Evolutionary conservation across 1,139 yeast genomes (phyloP).

Genomic region (Taiozyma sp.): DNA sequence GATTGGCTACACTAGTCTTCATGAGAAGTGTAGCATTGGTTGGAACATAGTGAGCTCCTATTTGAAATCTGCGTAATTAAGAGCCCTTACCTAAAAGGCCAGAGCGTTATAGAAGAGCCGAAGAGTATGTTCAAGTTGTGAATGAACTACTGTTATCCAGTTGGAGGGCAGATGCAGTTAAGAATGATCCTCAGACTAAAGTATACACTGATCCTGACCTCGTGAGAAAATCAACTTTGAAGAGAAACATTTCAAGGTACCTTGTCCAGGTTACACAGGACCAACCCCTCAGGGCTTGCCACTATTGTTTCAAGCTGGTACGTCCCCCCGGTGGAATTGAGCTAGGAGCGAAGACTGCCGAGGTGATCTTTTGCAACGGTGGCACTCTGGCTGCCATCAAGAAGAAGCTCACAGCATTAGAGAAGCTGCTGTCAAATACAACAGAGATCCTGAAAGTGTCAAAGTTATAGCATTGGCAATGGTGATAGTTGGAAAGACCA

Average conservation of each 20-base stretch:
- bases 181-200: conserved; percentile 27
- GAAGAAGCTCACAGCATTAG: conserved; percentile 20
- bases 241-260: conserved; percentile 35
- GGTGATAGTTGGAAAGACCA: conserved; percentile 27
- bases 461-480: conserved; percentile 25
- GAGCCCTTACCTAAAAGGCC: conserved; percentile 15
- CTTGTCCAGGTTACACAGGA: conserved; percentile 35
- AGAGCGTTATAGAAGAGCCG: conserved; percentile 33
- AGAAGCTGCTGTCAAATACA: conserved; percentile 21
- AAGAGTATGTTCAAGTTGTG: conserved; percentile 35
- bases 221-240: conserved; percentile 33
- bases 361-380: conserved; percentile 33
- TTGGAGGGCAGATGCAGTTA: conserved; percentile 39
- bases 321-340: conserved; percentile 36
- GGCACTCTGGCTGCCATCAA: conserved; percentile 21
- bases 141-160: conserved; percentile 35
- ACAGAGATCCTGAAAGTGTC: conserved; percentile 24
- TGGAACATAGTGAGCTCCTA: conserved; percentile 42
- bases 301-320: conserved; percentile 40
- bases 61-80: conserved; percentile 33
- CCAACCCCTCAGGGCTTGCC: conserved; percentile 40
- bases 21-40: conserved; percentile 37
- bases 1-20: conserved; percentile 36
- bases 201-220: conserved; percentile 33
- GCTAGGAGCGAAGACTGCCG: conserved; percentile 40